These are phyloP conservation scores for Pythium aquatile DNA, from an alignment of 352 stramenopile genomes.

Conservation along the genomic window DNA sequence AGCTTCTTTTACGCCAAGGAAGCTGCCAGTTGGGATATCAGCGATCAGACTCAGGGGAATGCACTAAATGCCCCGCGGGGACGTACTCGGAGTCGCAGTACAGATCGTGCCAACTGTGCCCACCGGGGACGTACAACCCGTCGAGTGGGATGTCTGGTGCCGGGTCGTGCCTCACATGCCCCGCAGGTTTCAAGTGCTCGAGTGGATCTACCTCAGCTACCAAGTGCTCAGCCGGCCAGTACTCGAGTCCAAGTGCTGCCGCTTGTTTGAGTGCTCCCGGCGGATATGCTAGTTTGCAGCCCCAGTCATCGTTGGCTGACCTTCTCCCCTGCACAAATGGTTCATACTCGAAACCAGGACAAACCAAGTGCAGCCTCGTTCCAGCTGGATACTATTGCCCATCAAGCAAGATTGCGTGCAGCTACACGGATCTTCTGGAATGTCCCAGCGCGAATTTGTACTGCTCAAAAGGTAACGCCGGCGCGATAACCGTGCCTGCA, in stretches of 20 bases:
- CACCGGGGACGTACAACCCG: conserved; percentile 49
- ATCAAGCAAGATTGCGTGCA: conserved; percentile 27
- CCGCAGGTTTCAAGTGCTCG: conserved; percentile 40
- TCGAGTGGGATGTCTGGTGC: conserved; percentile 23
- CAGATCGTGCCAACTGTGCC: conserved; percentile 35
- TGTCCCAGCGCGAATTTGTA: conserved; percentile 44
- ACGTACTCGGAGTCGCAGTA: conserved; percentile 38
- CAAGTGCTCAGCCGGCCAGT: conserved; percentile 41
- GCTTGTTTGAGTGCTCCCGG: conserved; percentile 40
- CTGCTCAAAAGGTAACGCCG: conserved; percentile 43
- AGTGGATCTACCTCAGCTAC: conserved; percentile 21
- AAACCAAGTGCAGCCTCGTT: conserved; percentile 39
- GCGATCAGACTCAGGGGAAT: conserved; percentile 24
- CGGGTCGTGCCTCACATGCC: conserved; percentile 42
- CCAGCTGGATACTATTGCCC: conserved; percentile 49
- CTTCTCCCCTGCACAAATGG: conserved; percentile 45
- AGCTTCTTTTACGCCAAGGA: conserved; percentile 46
- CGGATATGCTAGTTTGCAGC: conserved; percentile 34
- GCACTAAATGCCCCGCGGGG: conserved; percentile 36
- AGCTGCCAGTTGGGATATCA: conserved; percentile 34
- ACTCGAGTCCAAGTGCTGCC: conserved; percentile 31
- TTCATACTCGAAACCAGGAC: conserved; percentile 50
- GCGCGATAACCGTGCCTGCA: conserved; percentile 33
- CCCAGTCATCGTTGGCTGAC: conserved; percentile 34
- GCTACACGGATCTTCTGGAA: conserved; percentile 35